A percentile compares a stretch with the other conserved stretches of the same genome.
phyloP scores from a whole-genome alignment of 768 basidiomycete species.

The Rossbeevera mucosa region DNA sequence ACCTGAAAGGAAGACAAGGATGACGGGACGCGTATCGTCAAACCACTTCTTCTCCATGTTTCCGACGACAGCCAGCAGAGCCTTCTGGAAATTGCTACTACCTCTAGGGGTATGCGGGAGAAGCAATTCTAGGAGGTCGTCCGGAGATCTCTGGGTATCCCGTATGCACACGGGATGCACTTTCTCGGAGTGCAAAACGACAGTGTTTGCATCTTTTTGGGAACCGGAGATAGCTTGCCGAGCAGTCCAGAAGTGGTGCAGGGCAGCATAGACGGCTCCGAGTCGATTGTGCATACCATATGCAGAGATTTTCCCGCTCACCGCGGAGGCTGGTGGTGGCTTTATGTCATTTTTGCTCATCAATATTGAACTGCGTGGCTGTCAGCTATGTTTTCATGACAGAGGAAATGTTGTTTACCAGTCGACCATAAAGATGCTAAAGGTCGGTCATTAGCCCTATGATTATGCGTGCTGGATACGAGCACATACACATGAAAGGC shows the following conservation, averaged over 20 bases:
- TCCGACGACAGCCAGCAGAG: constrained; percentile 33
- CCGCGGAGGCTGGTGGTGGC: constrained; percentile 39
- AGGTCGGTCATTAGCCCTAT: background rate
- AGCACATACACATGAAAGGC: constrained; percentile 55
- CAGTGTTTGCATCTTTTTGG: constrained; percentile 50
- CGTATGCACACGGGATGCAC: constrained; percentile 31
- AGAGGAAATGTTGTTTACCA: constrained; percentile 1
- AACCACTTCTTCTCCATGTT: constrained; percentile 38
- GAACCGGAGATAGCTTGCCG: constrained; percentile 32
- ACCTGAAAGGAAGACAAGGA: constrained; percentile 56
- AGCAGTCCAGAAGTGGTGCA: constrained; percentile 52
- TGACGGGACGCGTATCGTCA: constrained; percentile 43
- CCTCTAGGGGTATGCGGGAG: constrained; percentile 32
- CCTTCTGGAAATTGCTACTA: constrained; percentile 40
- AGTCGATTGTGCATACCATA: constrained; percentile 40
- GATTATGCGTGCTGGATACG: background rate
- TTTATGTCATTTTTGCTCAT: constrained; percentile 40
- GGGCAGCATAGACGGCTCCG: constrained; percentile 51
- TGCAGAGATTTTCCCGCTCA: constrained; percentile 7
- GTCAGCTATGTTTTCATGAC: background rate
- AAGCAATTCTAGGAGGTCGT: constrained; percentile 39
- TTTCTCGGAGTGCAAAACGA: constrained; percentile 41
- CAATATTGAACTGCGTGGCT: constrained; percentile 41
- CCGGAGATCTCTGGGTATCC: constrained; percentile 41
- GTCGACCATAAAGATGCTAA: constrained; percentile 20